Conservation (phyloP, 192 early-diverging fungal genomes). For the Diversispora epigaea region DNA sequence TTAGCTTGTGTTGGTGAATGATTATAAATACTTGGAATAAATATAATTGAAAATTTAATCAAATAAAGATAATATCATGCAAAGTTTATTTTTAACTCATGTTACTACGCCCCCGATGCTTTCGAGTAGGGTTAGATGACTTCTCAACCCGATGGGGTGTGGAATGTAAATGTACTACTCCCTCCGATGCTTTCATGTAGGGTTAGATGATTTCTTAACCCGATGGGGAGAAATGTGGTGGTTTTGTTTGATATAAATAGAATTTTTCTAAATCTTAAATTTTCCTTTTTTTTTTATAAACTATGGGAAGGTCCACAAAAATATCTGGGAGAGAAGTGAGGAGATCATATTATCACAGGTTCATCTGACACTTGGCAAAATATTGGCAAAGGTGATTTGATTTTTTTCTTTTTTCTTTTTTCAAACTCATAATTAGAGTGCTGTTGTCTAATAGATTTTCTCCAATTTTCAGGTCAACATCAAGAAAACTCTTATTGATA, state of each 20-base stretch:
- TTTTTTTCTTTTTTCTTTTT: not conserved
- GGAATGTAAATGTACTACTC: conserved; percentile 20
- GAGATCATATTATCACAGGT: conserved; percentile 29
- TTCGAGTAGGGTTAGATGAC: conserved; percentile 21
- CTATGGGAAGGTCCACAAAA: conserved; percentile 25
- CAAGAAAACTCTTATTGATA: conserved; percentile 31
- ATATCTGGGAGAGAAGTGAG: conserved; percentile 32
- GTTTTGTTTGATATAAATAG: conserved; percentile 24
- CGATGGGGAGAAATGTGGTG: conserved; percentile 19
- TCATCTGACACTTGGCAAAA: conserved; percentile 29
- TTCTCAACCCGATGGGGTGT: conserved; percentile 13
- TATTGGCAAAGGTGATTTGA: conserved; percentile 33
- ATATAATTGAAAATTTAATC: no score
- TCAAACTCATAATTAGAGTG: conserved; percentile 22
- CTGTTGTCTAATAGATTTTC: conserved; percentile 22
- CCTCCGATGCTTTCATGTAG: conserved; percentile 29
- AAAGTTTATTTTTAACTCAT: no score
- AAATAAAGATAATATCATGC: no score
- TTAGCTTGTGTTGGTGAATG: no score
- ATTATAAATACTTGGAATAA: no score
- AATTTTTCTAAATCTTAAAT: conserved; percentile 18
- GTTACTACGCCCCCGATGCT: conserved; percentile 33
- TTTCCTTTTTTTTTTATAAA: conserved; percentile 28
- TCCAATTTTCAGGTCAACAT: conserved; percentile 29
- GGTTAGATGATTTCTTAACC: conserved; percentile 17